These are phyloP conservation scores for Mortierella sp. DNA, from an alignment of 371 early-diverging fungal species.

Conservation along the genomic window DNA sequence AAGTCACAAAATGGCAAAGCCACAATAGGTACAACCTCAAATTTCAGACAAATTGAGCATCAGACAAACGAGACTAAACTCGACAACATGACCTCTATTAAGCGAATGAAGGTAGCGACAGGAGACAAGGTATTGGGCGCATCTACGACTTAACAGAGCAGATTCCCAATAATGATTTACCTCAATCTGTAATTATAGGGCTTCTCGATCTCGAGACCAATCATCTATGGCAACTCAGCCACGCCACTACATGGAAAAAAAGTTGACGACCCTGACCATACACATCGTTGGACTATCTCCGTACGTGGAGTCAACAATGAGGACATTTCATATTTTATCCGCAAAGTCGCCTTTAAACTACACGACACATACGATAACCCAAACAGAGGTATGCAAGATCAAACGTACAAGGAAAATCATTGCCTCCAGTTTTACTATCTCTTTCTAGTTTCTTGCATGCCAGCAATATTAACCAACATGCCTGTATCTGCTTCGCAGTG, in stretches of 20 bases:
- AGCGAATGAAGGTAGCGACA: conserved; percentile 48
- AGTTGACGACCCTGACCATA: conserved; percentile 78
- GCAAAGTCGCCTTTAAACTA: conserved; percentile 93
- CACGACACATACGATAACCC: conserved; percentile 97
- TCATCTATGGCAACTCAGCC: conserved; percentile 84
- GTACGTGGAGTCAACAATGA: conserved; percentile 89
- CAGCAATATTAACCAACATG: neutral
- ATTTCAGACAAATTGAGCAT: too few species aligned
- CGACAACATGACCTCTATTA: conserved; percentile 41
- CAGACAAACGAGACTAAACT: neutral
- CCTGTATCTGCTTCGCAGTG: conserved; percentile 56
- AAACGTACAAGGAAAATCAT: neutral
- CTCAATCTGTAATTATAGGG: conserved; percentile 60
- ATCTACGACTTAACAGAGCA: neutral
- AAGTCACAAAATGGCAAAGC: neutral
- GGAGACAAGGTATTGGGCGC: neutral
- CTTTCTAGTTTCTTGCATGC: neutral
- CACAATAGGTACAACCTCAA: neutral
- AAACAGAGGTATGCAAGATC: conserved; percentile 68
- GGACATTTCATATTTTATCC: conserved; percentile 87
- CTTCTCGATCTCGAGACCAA: conserved; percentile 75
- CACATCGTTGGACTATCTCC: conserved; percentile 90
- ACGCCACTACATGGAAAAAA: conserved; percentile 75
- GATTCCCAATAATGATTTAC: neutral
- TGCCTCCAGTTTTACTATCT: conserved; percentile 1